Base-by-base conservation (phyloP, 2,329 filamentous ascomycete species). In the Aspergillus fijiensis region DNA sequence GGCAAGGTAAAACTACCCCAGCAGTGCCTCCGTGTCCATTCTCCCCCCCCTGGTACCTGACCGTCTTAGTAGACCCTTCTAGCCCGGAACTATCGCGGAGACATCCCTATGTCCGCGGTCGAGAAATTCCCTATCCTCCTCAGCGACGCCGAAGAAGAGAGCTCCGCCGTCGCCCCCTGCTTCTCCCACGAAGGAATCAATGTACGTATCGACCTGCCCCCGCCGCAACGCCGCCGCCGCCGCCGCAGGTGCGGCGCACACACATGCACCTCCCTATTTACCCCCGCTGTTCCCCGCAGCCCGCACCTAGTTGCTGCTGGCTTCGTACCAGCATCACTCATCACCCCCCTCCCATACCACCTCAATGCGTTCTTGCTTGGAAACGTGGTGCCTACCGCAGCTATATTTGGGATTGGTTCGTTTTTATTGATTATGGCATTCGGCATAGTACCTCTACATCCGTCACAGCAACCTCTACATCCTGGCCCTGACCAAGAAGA, bases 171-270 rank as follows among this genome's bases (percentile, higher is more conserved):
- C 2, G 92, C 95, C 58, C 95, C 95, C 65, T 99, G 95, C 80
- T 98, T 99, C 84, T 97, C 93, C 48, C 90, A 96, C 77, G 95
- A 99, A 80, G 95, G 95, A 76, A 96, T 99, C 82, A 99, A 99
- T 79, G 91, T 95, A 82, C 65, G 88, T 84, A 61, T 61, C 45
- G 39, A 35, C 25, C 25, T 52, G 50, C 58, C 49, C 54, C 9
- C 50, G 31, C 45, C 29, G 19, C 33, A 16, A 3, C 42, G 52
- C 27, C 27, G 27, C 27, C 27, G 25, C 27, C 19, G 53, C 53
- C n/a, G 53, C 39, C 16, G 39, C 39, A 6, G 39, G 12, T 19
- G 39, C 39, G 14, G 39, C 39, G 39, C 39, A 16, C 55, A 49
- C 51, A 55, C 62, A 31, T 59, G 27, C 60, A 39, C 51, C 49